These are phyloP conservation scores for Pythium sp. DNA, from an alignment of 352 stramenopile genomes.

Conservation along the genomic window DNA sequence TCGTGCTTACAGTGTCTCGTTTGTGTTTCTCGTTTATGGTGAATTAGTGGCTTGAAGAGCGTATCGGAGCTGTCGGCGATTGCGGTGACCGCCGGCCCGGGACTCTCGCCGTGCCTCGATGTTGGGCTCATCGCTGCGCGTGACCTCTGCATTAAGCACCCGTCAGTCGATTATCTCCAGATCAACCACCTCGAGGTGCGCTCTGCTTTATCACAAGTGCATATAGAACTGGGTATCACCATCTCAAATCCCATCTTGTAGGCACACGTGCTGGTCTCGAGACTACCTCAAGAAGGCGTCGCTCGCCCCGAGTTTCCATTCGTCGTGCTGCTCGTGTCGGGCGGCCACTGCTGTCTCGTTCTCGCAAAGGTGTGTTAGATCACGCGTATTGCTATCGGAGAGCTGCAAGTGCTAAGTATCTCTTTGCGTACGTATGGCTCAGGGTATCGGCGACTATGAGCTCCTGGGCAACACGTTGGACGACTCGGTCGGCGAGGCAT, in stretches of 20 bases:
- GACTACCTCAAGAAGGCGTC: conserved; percentile 66
- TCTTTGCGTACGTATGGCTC: conserved; percentile 18
- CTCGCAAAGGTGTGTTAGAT: conserved; percentile 55
- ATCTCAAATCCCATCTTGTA: conserved; percentile 8
- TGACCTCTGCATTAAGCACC: conserved; percentile 83
- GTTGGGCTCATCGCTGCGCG: conserved; percentile 87
- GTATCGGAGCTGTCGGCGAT: conserved; percentile 91
- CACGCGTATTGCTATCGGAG: neutral
- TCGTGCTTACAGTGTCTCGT: neutral
- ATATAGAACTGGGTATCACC: neutral
- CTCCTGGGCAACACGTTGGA: conserved; percentile 96
- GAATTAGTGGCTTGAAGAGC: conserved; percentile 53
- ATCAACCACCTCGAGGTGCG: conserved; percentile 97
- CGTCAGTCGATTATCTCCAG: conserved; percentile 91
- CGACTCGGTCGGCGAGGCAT: conserved; percentile 97
- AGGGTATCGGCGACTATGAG: conserved; percentile 91
- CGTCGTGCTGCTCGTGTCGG: conserved; percentile 96
- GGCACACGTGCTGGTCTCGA: conserved; percentile 95
- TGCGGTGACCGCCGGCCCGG: conserved; percentile 95
- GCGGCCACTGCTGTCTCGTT: conserved; percentile 97
- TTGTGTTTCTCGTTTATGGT: neutral
- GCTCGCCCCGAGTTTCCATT: conserved; percentile 92
- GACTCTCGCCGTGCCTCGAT: conserved; percentile 96
- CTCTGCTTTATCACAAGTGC: neutral
- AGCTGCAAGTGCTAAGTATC: neutral